Evolutionary conservation across 202 grass and related monocot species (phyloP).

Genomic region (Zoysia matrella): DNA sequence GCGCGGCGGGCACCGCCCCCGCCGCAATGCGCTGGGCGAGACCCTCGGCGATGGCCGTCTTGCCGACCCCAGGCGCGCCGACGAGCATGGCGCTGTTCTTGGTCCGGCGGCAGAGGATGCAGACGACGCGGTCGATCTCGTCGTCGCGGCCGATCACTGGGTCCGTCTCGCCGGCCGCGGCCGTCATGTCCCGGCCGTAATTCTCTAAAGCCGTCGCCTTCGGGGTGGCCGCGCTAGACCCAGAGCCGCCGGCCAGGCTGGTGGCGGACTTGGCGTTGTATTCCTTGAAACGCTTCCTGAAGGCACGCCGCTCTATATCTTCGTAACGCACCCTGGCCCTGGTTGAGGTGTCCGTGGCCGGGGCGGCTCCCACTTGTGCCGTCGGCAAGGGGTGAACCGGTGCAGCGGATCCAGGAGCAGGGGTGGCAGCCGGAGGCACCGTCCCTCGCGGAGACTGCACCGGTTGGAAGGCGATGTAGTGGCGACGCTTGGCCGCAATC

Average conservation of each 20-base stretch:
- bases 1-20: conserved; percentile 24
- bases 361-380: too few relatives aligned
- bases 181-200: conserved; percentile 46
- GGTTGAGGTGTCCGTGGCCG: too few relatives aligned
- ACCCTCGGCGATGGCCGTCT: conserved; percentile 65
- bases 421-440: too few relatives aligned
- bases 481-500: too few relatives aligned
- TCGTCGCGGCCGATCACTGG: conserved; percentile 64
- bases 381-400: too few relatives aligned
- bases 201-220: not conserved
- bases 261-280: too few relatives aligned
- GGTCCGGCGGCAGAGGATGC: conserved; percentile 57
- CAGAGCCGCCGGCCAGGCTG: not conserved
- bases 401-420: too few relatives aligned
- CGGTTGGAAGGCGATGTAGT: too few relatives aligned
- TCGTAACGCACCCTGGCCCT: too few relatives aligned
- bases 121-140: conserved; percentile 54
- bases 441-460: too few relatives aligned
- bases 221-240: not conserved
- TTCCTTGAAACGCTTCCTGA: too few relatives aligned
- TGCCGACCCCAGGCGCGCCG: conserved; percentile 57
- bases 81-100: conserved; percentile 62
- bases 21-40: conserved; percentile 53
- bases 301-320: too few relatives aligned
- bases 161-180: conserved; percentile 25